Evolutionary conservation across 1,284 basidiomycete genomes (phyloP).

Genomic region (Melampsora larici-populina): DNA sequence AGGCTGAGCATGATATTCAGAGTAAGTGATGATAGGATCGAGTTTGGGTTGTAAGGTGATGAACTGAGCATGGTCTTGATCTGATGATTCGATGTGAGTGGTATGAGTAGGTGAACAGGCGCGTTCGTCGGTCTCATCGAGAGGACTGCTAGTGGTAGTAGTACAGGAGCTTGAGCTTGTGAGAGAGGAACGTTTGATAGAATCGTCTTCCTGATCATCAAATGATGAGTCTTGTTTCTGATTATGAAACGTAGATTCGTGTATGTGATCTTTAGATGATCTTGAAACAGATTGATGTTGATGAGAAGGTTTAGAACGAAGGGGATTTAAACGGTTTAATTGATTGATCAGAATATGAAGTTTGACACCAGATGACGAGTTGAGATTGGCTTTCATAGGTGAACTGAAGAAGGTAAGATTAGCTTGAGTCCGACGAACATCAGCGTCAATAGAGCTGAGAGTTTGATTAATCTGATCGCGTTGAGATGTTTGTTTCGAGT

Average conservation of each 20-base stretch:
- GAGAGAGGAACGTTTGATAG: not conserved
- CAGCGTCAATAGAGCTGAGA: not conserved
- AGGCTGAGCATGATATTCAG: not conserved
- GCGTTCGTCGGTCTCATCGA: no score
- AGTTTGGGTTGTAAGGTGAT: not conserved
- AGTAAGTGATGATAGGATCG: not conserved
- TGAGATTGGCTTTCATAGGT: not conserved
- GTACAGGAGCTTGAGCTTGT: not conserved
- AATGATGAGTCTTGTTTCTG: no score
- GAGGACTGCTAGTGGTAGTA: not conserved
- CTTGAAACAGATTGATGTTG: not conserved
- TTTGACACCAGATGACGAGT: not conserved
- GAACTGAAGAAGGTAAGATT: slow-evolving; percentile 2
- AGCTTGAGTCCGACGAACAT: not conserved
- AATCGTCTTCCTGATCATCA: not conserved
- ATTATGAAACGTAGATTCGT: no score
- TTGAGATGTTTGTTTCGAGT: no score
- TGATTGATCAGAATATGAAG: not conserved
- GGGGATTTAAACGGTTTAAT: not conserved
- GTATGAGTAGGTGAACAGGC: not conserved
- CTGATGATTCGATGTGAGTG: not conserved
- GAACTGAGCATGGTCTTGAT: not conserved
- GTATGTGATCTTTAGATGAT: not conserved
- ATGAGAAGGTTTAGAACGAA: no score
- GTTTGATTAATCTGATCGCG: not conserved